phyloP scores from a whole-genome alignment of 192 early-diverging fungal species.

The Backusella tarrabulga region DNA sequence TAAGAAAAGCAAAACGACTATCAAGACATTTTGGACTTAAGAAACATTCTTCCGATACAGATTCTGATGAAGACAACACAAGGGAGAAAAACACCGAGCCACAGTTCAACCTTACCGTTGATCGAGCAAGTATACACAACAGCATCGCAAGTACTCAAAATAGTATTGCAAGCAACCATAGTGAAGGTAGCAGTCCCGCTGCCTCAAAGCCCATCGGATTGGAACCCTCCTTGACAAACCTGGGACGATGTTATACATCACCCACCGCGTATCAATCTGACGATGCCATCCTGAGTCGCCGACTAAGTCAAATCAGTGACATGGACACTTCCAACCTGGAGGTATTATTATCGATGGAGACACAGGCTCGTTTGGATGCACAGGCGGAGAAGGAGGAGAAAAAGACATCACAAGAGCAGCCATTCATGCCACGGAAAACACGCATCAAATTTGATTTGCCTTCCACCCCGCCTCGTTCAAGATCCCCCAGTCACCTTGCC shows the following conservation, averaged over 20 bases:
- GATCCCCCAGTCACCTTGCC: constrained; percentile 13
- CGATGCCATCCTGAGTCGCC: not conserved
- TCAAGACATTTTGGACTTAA: constrained; percentile 6
- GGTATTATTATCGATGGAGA: constrained; percentile 23
- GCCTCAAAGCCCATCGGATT: not conserved
- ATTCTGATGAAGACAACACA: not conserved
- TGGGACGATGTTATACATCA: not conserved
- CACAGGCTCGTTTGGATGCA: constrained; percentile 22
- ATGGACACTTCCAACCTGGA: constrained; percentile 17
- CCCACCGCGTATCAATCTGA: not conserved
- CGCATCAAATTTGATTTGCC: constrained; percentile 35
- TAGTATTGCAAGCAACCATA: not conserved
- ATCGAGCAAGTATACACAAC: not conserved
- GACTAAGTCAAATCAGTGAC: not conserved
- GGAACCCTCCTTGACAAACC: no score
- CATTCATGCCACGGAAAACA: constrained; percentile 20
- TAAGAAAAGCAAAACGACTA: constrained; percentile 3
- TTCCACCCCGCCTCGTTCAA: constrained; percentile 23
- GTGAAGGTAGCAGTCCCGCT: not conserved
- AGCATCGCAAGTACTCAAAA: not conserved
- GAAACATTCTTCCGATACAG: not conserved
- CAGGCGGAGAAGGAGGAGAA: constrained; percentile 23
- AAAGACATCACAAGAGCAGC: constrained; percentile 19
- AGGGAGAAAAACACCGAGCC: not conserved
- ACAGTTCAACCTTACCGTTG: not conserved